These are phyloP conservation scores for Paecilomyces formosus DNA, from an alignment of 2,329 filamentous ascomycete species.

Conservation along the genomic window DNA sequence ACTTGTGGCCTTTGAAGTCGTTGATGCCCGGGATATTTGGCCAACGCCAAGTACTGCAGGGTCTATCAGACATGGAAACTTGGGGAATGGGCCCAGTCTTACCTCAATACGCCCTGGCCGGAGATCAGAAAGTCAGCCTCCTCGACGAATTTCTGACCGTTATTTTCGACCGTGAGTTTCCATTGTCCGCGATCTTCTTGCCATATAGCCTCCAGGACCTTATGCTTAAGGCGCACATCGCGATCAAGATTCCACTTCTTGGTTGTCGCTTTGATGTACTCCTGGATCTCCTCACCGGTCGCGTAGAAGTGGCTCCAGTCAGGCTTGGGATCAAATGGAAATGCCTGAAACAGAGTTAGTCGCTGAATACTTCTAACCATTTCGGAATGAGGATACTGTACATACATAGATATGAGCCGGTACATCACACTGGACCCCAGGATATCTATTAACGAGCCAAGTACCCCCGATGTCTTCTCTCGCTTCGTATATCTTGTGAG, in stretches of 20 bases:
- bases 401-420: no score
- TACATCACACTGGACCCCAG: no score
- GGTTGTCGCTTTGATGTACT: not conserved
- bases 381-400: no score
- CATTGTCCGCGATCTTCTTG: not conserved
- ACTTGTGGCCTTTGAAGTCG: constrained; percentile 2
- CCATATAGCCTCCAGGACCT: not conserved
- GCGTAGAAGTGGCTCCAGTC: not conserved
- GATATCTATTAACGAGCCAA: no score
- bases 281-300: not conserved
- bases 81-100: not conserved
- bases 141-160: not conserved
- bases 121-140: constrained; percentile 4
- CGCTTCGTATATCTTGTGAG: no score
- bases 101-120: constrained; percentile 13
- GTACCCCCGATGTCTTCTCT: no score
- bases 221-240: not conserved
- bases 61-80: no score
- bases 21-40: constrained; percentile 4
- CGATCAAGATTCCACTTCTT: not conserved
- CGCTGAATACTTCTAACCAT: no score
- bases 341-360: no score
- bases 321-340: not conserved
- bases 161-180: not conserved
- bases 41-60: constrained; percentile 8